Evolutionary conservation across 2,329 filamentous ascomycete species (phyloP).

Genomic region (Xylariaceae sp.): DNA sequence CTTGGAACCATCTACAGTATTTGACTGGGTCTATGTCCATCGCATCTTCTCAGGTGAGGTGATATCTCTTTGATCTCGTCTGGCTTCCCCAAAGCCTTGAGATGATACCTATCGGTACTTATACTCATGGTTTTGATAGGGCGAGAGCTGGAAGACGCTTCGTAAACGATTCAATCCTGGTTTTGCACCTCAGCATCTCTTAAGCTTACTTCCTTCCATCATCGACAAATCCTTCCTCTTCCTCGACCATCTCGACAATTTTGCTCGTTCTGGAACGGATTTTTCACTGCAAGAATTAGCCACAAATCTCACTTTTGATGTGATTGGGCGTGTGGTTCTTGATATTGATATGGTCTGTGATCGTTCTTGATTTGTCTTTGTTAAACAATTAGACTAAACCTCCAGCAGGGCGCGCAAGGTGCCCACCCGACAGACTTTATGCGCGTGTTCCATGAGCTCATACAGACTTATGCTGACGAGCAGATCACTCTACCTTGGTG

Average conservation of each 20-base stretch:
- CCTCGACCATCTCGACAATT: constrained; percentile 28
- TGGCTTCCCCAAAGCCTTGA: too few species aligned
- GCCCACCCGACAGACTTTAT: constrained; percentile 34
- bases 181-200: constrained; percentile 37
- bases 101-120: too few species aligned
- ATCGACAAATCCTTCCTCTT: constrained; percentile 34
- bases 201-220: constrained; percentile 34
- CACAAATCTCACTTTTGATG: constrained; percentile 37
- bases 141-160: constrained; percentile 30
- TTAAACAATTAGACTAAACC: too few species aligned
- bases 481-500: constrained; percentile 20
- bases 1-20: constrained; percentile 19
- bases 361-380: too few species aligned
- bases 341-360: constrained; percentile 33
- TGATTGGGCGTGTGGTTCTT: constrained; percentile 35
- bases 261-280: constrained; percentile 23
- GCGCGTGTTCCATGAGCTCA: constrained; percentile 27
- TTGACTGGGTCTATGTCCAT: constrained; percentile 23
- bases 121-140: too few species aligned
- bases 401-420: too few species aligned
- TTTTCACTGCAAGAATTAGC: constrained; percentile 26
- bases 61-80: too few species aligned
- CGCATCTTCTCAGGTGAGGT: constrained; percentile 15
- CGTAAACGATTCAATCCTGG: constrained; percentile 37
- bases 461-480: constrained; percentile 23